Evolutionary conservation across 2,329 filamentous ascomycete genomes (phyloP).

Genomic region (Trichoderma koningii): DNA sequence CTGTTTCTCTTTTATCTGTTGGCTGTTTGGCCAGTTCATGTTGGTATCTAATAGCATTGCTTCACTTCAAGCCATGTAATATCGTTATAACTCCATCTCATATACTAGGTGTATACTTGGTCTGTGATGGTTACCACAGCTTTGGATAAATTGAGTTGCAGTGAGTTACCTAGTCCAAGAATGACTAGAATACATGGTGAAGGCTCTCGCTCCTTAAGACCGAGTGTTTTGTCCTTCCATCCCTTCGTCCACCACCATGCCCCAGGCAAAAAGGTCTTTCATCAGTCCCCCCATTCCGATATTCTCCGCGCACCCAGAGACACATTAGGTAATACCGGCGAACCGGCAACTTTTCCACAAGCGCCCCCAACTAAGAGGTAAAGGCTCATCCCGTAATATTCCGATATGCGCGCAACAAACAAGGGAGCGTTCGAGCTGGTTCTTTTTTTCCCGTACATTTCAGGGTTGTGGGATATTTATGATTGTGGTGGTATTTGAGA

Average conservation of each 20-base stretch:
- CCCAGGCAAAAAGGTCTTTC: background rate
- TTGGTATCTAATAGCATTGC: background rate
- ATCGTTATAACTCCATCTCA: background rate
- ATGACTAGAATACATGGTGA: too few species aligned
- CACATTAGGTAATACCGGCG: constrained; percentile 18
- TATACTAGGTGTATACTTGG: too few species aligned
- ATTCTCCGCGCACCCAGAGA: background rate
- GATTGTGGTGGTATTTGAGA: too few species aligned
- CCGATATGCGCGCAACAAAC: constrained; percentile 6
- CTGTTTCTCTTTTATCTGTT: background rate
- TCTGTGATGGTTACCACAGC: too few species aligned
- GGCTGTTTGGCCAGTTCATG: background rate
- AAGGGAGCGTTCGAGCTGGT: background rate
- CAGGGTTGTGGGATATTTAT: too few species aligned
- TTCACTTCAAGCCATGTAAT: background rate
- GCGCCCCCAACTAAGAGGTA: too few species aligned
- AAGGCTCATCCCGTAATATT: constrained; percentile 7
- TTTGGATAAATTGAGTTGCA: too few species aligned
- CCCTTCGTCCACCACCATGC: too few species aligned
- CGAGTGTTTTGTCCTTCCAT: too few species aligned
- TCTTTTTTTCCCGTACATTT: background rate
- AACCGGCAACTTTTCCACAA: too few species aligned
- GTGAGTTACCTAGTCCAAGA: too few species aligned
- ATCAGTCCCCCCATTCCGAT: background rate
- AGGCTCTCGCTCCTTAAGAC: too few species aligned